phyloP scores from a whole-genome alignment of 345 rosid species.

The Iberis pinnata region DNA sequence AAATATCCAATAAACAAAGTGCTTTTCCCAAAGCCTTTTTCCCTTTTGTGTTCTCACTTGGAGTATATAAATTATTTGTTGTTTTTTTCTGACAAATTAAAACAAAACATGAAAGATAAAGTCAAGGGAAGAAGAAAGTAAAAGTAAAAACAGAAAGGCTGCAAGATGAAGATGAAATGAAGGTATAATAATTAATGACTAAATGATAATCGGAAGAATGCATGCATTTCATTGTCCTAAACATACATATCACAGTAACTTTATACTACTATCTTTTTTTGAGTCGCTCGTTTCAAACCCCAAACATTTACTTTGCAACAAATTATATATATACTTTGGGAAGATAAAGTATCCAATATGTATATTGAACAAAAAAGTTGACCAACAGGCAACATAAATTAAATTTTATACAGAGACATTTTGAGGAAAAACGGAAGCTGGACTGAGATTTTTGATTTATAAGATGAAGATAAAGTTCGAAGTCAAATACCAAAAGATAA shows the following conservation, averaged over 20 bases:
- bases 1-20: constrained; percentile 26
- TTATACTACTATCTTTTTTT: constrained; percentile 26
- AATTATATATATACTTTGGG: too few species aligned
- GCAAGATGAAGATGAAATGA: constrained; percentile 34
- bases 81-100: constrained; percentile 28
- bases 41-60: constrained; percentile 20
- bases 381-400: too few species aligned
- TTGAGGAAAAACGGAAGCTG: too few species aligned
- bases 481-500: too few species aligned
- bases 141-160: too few species aligned
- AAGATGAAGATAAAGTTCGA: too few species aligned
- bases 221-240: constrained; percentile 32
- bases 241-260: constrained; percentile 16
- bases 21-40: constrained; percentile 29
- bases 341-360: too few species aligned
- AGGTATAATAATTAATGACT: constrained; percentile 30
- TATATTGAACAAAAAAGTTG: too few species aligned
- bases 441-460: too few species aligned
- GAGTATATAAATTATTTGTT: too few species aligned
- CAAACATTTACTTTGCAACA: constrained; percentile 21
- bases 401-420: too few species aligned
- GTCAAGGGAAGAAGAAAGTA: constrained; percentile 33
- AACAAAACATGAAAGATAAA: constrained; percentile 27
- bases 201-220: constrained; percentile 33
- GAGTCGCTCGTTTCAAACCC: constrained; percentile 22